These are phyloP conservation scores for Kluyveromyces sp. DNA, from an alignment of 1,139 yeast genomes.

Conservation along the genomic window DNA sequence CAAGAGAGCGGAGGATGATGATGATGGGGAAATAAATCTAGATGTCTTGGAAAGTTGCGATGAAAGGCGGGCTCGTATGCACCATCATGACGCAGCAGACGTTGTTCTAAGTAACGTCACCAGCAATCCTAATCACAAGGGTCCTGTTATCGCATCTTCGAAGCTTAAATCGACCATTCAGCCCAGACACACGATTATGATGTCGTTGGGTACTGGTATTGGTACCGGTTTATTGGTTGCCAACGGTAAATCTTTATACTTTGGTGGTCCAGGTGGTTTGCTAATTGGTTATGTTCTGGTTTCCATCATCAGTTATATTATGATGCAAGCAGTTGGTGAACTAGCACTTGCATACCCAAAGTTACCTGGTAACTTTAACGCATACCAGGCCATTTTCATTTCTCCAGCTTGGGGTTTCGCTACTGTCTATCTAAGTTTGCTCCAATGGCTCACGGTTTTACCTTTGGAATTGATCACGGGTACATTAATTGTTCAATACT, in stretches of 20 bases:
- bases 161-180: constrained; percentile 40
- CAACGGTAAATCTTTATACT: constrained; percentile 53
- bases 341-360: constrained; percentile 67
- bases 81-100: background rate
- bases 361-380: constrained; percentile 69
- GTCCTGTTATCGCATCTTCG: constrained; percentile 1
- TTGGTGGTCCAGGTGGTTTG: constrained; percentile 76
- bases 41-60: background rate
- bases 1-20: constrained; percentile 10
- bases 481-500: constrained; percentile 57
- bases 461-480: constrained; percentile 78
- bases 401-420: constrained; percentile 77
- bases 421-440: constrained; percentile 69
- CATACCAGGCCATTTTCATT: constrained; percentile 55
- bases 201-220: constrained; percentile 76
- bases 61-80: background rate
- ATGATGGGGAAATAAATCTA: background rate
- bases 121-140: background rate
- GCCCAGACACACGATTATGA: constrained; percentile 51
- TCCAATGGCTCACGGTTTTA: constrained; percentile 72
- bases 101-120: background rate
- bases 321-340: constrained; percentile 78
- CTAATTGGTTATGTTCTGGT: constrained; percentile 60
- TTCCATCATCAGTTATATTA: constrained; percentile 60
- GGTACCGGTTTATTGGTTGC: constrained; percentile 77